Conservation (phyloP, 2,329 filamentous ascomycete genomes). For the Rutstroemia sydowiana region DNA sequence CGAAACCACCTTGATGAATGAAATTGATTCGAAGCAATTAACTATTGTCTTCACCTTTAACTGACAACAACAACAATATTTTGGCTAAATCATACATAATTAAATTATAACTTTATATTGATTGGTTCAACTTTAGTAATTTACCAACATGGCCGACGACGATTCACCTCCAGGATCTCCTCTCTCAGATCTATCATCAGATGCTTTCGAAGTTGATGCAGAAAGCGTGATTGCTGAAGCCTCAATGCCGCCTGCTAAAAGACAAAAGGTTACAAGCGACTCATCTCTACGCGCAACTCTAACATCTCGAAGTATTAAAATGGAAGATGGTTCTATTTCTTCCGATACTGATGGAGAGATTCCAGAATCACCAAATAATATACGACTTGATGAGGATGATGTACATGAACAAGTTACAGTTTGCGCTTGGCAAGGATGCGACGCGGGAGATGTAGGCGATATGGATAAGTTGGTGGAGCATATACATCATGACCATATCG, state of each 20-base stretch:
- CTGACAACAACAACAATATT: no score
- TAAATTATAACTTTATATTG: not conserved
- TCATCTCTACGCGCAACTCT: constrained; percentile 19
- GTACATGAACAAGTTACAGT: constrained; percentile 68
- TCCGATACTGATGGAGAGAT: constrained; percentile 86
- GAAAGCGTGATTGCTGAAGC: constrained; percentile 40
- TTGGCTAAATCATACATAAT: no score
- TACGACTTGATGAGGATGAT: constrained; percentile 66
- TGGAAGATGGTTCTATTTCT: constrained; percentile 53
- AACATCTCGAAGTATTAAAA: constrained; percentile 28
- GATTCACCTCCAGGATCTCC: constrained; percentile 52
- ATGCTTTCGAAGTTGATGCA: constrained; percentile 50
- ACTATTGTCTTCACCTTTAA: not conserved
- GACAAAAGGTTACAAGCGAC: constrained; percentile 21
- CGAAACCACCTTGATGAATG: not conserved
- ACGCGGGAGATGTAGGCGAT: constrained; percentile 62
- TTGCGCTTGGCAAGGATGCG: constrained; percentile 73
- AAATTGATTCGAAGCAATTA: not conserved
- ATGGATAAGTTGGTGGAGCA: constrained; percentile 79
- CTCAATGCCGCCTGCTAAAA: constrained; percentile 29
- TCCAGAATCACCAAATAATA: constrained; percentile 58
- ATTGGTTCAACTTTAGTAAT: not conserved
- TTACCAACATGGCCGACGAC: constrained; percentile 37
- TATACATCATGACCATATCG: constrained; percentile 90
- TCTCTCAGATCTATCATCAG: constrained; percentile 57